Base-by-base conservation (phyloP, 306 rosid species). In the Pterocarpus macrocarpus region DNA sequence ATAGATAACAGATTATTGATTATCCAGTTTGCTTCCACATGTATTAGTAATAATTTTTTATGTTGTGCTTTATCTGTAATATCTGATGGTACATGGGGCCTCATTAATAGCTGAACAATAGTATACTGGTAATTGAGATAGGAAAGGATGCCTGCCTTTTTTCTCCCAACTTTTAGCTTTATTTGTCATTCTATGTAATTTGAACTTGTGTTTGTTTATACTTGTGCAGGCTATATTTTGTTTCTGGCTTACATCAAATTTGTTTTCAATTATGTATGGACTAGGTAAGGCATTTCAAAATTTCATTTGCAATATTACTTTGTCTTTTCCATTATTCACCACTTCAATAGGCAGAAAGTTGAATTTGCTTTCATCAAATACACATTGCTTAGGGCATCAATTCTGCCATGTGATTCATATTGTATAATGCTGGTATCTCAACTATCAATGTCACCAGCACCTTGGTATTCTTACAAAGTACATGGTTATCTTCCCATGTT, bases 181-280 rank as follows among this genome's bases (percentile, higher is more conserved):
- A 44, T 71, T 83, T 73, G 52, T 74, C 56, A 33, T 12, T 63
- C 62, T 59, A 69, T 77, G 22, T 73, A 13, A 66, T 17, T 61
- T 82, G 69, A 76, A 65, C 80, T 59, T 80, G 74, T 39, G 74
- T 39, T 80, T 30, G 41, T 43, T 68, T 45, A 49, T 70, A 53
- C 72, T 36, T 75, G 53, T 87, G 96, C 99, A 95, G 96, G 98
- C 97, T 68, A 76, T 95, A 86, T 95, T 93, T 85, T 93, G 98
- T 85, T 95, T 91, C 89, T 95, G 96, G 98, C 3, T 95, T 58
- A 91, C 99, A 17, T 88, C 98, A 73, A 93, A 93, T 81, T 45
- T 90, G 86, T 95, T 95, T 83, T 90, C 98, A 0, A 88, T 95
- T 59, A 3, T 12, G 0, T 93, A 91, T 73, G 97, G 99, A 81